These are phyloP conservation scores for Solanum aculeatissimum DNA, from an alignment of 305 asterid genomes.

Conservation along the genomic window DNA sequence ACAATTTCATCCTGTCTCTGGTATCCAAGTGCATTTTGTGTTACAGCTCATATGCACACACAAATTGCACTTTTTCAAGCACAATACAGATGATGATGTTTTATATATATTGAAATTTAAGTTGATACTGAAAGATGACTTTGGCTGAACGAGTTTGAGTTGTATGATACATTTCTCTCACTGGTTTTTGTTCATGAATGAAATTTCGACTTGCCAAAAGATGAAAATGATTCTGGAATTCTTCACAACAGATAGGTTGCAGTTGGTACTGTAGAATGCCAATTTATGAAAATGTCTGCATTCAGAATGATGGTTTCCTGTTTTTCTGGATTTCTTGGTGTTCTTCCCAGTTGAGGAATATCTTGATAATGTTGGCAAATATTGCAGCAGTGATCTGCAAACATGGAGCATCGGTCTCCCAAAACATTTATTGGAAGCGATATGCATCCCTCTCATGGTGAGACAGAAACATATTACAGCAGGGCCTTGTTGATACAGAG, in stretches of 20 bases:
- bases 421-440: background rate
- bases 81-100: background rate
- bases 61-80: background rate
- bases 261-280: background rate
- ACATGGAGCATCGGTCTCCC: background rate
- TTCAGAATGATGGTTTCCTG: background rate
- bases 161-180: background rate
- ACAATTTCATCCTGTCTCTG: background rate
- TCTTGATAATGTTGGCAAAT: background rate
- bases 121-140: background rate
- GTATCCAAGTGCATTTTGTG: background rate
- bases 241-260: background rate
- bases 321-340: background rate
- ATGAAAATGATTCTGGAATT: background rate
- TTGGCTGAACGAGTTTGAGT: background rate
- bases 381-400: background rate
- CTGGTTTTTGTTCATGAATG: background rate
- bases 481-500: background rate
- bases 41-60: background rate
- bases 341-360: background rate
- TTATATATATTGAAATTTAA: background rate
- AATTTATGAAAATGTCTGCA: background rate
- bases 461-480: background rate
- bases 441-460: background rate
- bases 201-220: background rate